Percentiles rank a stretch among this genome's conserved stretches.
Conservation (phyloP, 179 eudicot species). For the Camellia oleifera region DNA sequence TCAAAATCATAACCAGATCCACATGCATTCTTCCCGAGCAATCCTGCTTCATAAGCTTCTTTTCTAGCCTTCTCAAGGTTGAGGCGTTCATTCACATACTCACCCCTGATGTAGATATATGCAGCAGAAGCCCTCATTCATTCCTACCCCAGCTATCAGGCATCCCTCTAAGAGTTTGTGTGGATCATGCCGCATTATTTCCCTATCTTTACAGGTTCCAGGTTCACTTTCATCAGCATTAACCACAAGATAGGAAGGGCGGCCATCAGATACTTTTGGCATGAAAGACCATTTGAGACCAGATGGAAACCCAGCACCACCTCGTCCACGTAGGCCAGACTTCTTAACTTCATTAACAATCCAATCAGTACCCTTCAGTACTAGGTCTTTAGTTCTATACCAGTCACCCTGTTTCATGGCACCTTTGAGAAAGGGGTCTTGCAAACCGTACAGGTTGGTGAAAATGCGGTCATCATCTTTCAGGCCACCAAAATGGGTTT, state of each 20-base stretch:
- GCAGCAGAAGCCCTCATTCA: slow-evolving; percentile 82
- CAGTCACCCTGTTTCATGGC: slow-evolving; percentile 97
- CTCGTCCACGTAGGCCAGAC: slow-evolving; percentile 97
- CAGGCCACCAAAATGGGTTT: slow-evolving; percentile 93
- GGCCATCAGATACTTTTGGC: slow-evolving; percentile 97
- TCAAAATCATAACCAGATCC: slow-evolving; percentile 98
- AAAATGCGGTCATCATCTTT: slow-evolving; percentile 97
- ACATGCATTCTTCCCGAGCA: slow-evolving; percentile 85
- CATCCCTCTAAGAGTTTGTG: slow-evolving; percentile 81
- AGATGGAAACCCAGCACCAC: slow-evolving; percentile 98
- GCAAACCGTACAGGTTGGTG: slow-evolving; percentile 83
- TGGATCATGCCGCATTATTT: slow-evolving; percentile 98
- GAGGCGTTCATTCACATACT: slow-evolving; percentile 80
- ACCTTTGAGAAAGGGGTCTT: slow-evolving; percentile 94
- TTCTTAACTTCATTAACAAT: slow-evolving; percentile 91
- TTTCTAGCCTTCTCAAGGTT: slow-evolving; percentile 77
- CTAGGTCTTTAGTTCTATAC: slow-evolving; percentile 91
- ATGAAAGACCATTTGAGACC: slow-evolving; percentile 99
- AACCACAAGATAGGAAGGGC: slow-evolving; percentile 94
- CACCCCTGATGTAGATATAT: slow-evolving; percentile 93
- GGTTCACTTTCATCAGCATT: slow-evolving; percentile 99
- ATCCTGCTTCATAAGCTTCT: slow-evolving; percentile 90
- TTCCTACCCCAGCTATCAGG: slow-evolving; percentile 88
- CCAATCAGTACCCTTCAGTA: slow-evolving; percentile 91
- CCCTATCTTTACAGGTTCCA: slow-evolving; percentile 96